These are phyloP conservation scores for Beta vulgaris DNA, from an alignment of 148 eudicot species.

Conservation along the genomic window DNA sequence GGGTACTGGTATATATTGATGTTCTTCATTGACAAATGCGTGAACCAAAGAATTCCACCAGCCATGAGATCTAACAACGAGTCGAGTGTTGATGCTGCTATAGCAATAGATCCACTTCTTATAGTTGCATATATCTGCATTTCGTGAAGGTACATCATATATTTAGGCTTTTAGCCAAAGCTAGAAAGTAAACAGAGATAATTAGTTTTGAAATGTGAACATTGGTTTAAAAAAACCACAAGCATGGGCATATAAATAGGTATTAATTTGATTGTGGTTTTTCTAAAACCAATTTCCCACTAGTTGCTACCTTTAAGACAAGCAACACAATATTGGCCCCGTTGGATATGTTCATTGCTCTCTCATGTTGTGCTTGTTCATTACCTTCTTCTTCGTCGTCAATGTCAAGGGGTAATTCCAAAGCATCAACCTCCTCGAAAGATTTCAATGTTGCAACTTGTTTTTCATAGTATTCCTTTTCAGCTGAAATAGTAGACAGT, in stretches of 20 bases:
- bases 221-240: no score
- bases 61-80: constrained; percentile 76
- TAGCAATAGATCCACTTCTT: constrained; percentile 64
- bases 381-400: constrained; percentile 41
- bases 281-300: no score
- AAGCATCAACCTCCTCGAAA: constrained; percentile 65
- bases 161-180: no score
- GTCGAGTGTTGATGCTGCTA: constrained; percentile 78
- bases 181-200: no score
- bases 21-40: constrained; percentile 70
- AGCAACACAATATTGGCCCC: constrained; percentile 56
- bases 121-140: constrained; percentile 66
- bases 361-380: constrained; percentile 59
- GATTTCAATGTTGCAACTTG: constrained; percentile 66
- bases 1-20: constrained; percentile 71
- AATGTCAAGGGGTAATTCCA: constrained; percentile 28
- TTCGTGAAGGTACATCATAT: not conserved
- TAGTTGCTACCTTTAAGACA: constrained; percentile 68
- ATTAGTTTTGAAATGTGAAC: no score
- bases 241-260: no score
- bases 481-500: constrained; percentile 37
- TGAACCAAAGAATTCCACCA: constrained; percentile 73
- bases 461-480: constrained; percentile 64
- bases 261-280: no score
- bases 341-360: constrained; percentile 74